Evolutionary conservation across 2,329 filamentous ascomycete species (phyloP), one percentile per base, ranked within the genome.

Genomic region (Sordariomycetes sp.): DNA sequence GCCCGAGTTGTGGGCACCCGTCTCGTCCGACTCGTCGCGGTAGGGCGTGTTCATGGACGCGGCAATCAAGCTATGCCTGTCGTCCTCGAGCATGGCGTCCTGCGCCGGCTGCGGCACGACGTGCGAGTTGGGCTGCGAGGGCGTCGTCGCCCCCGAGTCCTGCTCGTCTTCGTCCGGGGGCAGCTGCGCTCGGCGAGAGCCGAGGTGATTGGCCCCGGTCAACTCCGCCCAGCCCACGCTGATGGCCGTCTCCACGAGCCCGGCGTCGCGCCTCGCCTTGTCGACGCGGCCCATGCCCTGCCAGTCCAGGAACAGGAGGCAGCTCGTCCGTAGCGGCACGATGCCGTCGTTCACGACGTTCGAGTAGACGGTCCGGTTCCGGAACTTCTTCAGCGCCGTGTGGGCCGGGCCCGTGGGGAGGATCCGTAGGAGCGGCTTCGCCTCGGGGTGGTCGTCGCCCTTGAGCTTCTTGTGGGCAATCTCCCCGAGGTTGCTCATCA

Each of bases 331-430:
- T 36, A 99, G 74, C 2, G 94, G 94, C 4, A 99, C 94, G 63
- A 99, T 96, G 2, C 91, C 92, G 70, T 97, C 92, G 66, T 97
- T 97, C 63, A 97, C 92, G 13, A 97, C 91, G 65, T 97, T 97
- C 1, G 91, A 96, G 68, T 97, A 97, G 1, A 96, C 78, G 0
- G 94, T 97, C 17, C 92, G 80, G 67, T 95, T 95, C 24, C 89
- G 79, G 69, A 97, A 97, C 71, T 89, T 90, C 66, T 87, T 85
- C 48, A 97, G 72, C 1, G 91, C 92, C 57, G 83, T 81, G 68
- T 96, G 91, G 7, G 92, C 94, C 17, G 92, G 91, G 0, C 92
- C 92, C 8, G 89, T 95, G 0, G 94, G 92, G 25, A 97, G 72
- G 61, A 97, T 95, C 22, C 92, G 81, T 22, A 97, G 73, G 42